Conservation (phyloP, 139 green algal genomes). For the Yamagishiella unicocca region DNA sequence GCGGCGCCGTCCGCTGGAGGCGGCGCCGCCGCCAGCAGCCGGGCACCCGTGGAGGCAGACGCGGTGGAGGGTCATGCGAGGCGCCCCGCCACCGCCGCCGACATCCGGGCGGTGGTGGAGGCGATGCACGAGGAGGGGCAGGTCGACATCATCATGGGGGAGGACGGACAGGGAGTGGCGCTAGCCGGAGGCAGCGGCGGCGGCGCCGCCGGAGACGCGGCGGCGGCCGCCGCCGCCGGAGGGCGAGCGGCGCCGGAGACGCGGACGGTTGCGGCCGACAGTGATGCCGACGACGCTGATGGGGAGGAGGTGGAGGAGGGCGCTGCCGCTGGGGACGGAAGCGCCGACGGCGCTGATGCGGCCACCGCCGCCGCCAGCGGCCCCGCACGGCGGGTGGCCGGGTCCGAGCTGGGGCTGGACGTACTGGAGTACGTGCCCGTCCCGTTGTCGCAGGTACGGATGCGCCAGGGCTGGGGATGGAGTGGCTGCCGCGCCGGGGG, state of each 20-base stretch:
- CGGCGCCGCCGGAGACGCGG: neutral
- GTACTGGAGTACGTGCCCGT: slow-evolving; percentile 31
- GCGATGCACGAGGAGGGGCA: slow-evolving; percentile 17
- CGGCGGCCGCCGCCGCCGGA: neutral
- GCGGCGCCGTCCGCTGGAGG: neutral
- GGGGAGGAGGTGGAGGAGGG: neutral
- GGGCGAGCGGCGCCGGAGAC: neutral
- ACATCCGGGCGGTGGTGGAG: slow-evolving; percentile 47
- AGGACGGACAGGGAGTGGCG: neutral
- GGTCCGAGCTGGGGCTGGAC: slow-evolving; percentile 25
- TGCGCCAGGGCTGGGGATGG: neutral
- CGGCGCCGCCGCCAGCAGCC: neutral
- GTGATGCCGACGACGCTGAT: neutral
- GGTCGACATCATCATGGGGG: neutral
- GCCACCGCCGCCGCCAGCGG: neutral
- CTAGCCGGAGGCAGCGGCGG: neutral
- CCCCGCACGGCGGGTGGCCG: neutral
- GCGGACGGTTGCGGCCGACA: neutral
- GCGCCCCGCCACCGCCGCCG: neutral
- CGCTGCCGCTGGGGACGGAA: neutral
- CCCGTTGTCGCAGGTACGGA: slow-evolving; percentile 33
- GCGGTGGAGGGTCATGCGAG: neutral
- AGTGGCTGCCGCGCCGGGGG: too few species aligned
- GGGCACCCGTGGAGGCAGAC: neutral
- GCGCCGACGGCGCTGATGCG: neutral